These are phyloP conservation scores for Thinopyrum elongatum DNA, from an alignment of 176 grass and related monocot genomes.

Conservation along the genomic window DNA sequence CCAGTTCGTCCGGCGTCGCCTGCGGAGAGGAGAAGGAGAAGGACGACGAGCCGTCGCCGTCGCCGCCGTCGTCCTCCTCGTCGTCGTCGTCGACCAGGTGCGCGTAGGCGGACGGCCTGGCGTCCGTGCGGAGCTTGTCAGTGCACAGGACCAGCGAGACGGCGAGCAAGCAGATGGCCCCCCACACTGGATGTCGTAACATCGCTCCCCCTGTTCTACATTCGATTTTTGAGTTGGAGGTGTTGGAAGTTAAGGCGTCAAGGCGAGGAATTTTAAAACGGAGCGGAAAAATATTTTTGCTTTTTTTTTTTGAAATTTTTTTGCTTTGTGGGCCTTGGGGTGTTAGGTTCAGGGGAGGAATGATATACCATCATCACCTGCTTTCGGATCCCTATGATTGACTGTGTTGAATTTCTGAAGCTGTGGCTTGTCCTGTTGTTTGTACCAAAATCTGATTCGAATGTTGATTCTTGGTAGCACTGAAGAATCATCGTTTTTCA, in stretches of 20 bases:
- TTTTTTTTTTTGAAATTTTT: no score
- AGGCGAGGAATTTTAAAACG: conserved; percentile 16
- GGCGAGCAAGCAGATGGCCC: conserved; percentile 2
- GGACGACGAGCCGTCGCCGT: neutral
- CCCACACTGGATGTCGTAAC: neutral
- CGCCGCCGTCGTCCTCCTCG: neutral
- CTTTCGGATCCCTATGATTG: neutral
- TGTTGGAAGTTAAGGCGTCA: neutral
- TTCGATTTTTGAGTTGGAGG: neutral
- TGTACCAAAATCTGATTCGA: neutral
- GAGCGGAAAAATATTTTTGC: neutral
- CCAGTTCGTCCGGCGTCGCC: neutral
- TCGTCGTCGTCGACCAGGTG: conserved; percentile 6
- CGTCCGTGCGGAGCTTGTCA: neutral
- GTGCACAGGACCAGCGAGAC: conserved; percentile 32
- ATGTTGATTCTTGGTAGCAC: neutral
- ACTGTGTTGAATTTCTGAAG: neutral
- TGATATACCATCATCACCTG: neutral
- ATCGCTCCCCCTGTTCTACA: conserved; percentile 26
- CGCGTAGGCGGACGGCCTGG: neutral
- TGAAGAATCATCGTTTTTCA: neutral
- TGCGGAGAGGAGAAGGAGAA: conserved; percentile 41
- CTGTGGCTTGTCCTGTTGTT: neutral
- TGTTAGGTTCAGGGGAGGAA: neutral
- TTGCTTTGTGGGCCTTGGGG: neutral